Percentiles rank a stretch among this genome's conserved stretches.
Evolutionary conservation across 2,329 filamentous ascomycete species (phyloP).

Genomic region (Alternaria metachromatica): DNA sequence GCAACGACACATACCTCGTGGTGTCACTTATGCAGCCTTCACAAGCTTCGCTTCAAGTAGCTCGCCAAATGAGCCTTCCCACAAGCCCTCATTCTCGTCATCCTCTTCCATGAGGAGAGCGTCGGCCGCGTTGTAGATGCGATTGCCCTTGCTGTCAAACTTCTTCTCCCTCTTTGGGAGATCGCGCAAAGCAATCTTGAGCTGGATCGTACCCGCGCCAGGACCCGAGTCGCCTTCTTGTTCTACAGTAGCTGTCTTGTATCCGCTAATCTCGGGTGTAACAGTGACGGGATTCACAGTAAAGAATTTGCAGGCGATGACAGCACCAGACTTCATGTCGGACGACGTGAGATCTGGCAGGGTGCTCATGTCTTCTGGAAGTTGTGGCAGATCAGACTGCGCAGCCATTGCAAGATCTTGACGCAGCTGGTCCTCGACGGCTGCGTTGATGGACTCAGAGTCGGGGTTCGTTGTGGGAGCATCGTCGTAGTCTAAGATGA

Average conservation of each 20-base stretch:
- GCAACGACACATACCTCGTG: background rate
- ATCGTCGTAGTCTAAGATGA: constrained; percentile 45
- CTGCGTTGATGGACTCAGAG: constrained; percentile 24
- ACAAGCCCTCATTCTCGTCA: constrained; percentile 34
- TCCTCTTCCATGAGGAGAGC: constrained; percentile 42
- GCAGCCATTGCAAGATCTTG: constrained; percentile 55
- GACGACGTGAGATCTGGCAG: constrained; percentile 60
- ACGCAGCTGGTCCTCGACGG: constrained; percentile 42
- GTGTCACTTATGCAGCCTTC: constrained; percentile 23
- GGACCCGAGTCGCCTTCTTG: constrained; percentile 56
- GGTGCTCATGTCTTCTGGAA: constrained; percentile 64
- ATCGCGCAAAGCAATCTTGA: constrained; percentile 75
- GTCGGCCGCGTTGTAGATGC: constrained; percentile 71
- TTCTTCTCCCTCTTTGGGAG: constrained; percentile 62
- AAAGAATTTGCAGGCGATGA: constrained; percentile 71
- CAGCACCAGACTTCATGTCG: constrained; percentile 64
- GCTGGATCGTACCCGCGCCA: constrained; percentile 61
- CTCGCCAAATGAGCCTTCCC: constrained; percentile 36
- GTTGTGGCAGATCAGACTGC: constrained; percentile 66
- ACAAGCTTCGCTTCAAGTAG: constrained; percentile 40
- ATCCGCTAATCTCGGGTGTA: constrained; percentile 67
- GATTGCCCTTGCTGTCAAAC: constrained; percentile 73
- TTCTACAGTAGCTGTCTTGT: constrained; percentile 66
- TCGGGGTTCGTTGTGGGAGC: constrained; percentile 27
- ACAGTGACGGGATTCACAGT: constrained; percentile 66